Conservation (phyloP, 441 rosid species). For the Corymbia citriodora region DNA sequence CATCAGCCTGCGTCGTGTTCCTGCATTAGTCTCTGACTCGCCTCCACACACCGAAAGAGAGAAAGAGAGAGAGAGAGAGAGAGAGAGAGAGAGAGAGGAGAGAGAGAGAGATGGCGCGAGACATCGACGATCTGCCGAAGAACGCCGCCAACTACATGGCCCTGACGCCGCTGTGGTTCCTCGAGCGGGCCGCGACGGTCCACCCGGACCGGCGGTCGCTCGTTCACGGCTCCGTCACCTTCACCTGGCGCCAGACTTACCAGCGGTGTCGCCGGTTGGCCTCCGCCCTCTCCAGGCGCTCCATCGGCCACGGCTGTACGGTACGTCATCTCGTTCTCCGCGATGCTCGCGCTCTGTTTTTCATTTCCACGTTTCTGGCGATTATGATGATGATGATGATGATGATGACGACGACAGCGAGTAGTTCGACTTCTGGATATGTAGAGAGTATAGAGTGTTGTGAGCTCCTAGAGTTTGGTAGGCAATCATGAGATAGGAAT, state of each 20-base stretch:
- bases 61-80: background rate
- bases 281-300: constrained; percentile 59
- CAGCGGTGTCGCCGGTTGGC: constrained; percentile 81
- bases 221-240: constrained; percentile 52
- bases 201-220: constrained; percentile 61
- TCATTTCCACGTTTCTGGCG: background rate
- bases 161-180: constrained; percentile 80
- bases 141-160: constrained; percentile 70
- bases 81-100: background rate
- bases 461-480: background rate
- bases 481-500: background rate
- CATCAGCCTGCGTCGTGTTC: background rate
- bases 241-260: constrained; percentile 85
- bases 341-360: background rate
- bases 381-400: background rate
- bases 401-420: background rate
- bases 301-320: constrained; percentile 61
- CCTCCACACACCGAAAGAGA: background rate
- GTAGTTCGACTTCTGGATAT: background rate
- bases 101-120: constrained; percentile 26
- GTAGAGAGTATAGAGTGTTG: background rate
- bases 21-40: background rate
- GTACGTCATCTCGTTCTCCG: constrained; percentile 15
- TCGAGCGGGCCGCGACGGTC: constrained; percentile 73
- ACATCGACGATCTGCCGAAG: constrained; percentile 83